Evolutionary conservation across 2,329 filamentous ascomycete species (phyloP).

Genomic region (Phaeomoniella chlamydospora): DNA sequence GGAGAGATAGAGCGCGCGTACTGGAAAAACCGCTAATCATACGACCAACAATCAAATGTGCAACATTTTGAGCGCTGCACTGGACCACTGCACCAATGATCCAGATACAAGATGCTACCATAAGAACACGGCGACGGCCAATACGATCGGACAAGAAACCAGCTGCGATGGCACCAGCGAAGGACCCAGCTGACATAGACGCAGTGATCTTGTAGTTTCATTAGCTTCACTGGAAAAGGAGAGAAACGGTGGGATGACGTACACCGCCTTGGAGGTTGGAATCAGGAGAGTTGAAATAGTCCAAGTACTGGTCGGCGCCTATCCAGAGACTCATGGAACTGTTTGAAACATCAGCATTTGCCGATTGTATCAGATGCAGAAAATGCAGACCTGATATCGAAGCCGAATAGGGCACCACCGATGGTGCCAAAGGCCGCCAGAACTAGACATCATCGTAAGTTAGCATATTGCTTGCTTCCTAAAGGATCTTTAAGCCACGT

Average conservation of each 20-base stretch:
- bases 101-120: conserved; percentile 18
- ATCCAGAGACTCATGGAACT: conserved; percentile 29
- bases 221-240: conserved; percentile 1
- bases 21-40: conserved; percentile 21
- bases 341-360: no score
- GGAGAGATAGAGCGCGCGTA: neutral
- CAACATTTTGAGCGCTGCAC: conserved; percentile 16
- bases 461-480: neutral
- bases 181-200: conserved; percentile 57
- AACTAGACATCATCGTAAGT: conserved; percentile 8
- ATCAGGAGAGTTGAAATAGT: conserved; percentile 36
- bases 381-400: conserved; percentile 42
- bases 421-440: conserved; percentile 41
- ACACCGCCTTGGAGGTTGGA: conserved; percentile 21
- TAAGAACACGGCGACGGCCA: conserved; percentile 16
- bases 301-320: conserved; percentile 33
- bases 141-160: conserved; percentile 20
- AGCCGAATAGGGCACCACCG: conserved; percentile 40
- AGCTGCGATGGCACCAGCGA: conserved; percentile 40
- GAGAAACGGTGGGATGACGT: no score
- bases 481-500: no score
- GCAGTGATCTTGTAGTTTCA: conserved; percentile 56
- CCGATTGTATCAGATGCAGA: no score
- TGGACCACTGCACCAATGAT: conserved; percentile 19
- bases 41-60: conserved; percentile 32